phyloP scores from a whole-genome alignment of 805 yeast genomes.

The Barnettozyma wickerhamii region DNA sequence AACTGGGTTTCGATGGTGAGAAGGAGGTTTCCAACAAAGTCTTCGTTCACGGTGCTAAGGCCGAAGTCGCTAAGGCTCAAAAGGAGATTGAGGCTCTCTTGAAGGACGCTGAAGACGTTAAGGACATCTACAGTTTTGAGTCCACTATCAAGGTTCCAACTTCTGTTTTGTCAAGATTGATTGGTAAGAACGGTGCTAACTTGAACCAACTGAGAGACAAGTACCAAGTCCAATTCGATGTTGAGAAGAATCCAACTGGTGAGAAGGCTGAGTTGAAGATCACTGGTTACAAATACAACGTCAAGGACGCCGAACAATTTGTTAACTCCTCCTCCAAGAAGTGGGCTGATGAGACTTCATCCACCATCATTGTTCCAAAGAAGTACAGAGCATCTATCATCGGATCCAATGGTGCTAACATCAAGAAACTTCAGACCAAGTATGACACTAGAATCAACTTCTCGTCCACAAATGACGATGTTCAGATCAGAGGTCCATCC shows the following conservation, averaged over 20 bases:
- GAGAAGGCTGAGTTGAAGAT: conserved; percentile 50
- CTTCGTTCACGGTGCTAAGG: conserved; percentile 63
- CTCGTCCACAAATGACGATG: conserved; percentile 59
- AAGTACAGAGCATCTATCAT: conserved; percentile 78
- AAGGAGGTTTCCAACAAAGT: conserved; percentile 49
- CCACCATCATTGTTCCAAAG: conserved; percentile 63
- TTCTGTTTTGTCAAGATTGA: conserved; percentile 66
- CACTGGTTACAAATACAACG: conserved; percentile 76
- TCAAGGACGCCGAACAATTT: conserved; percentile 61
- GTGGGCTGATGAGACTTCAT: conserved; percentile 78
- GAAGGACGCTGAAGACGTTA: conserved; percentile 50
- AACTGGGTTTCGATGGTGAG: conserved; percentile 36
- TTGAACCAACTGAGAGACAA: conserved; percentile 65
- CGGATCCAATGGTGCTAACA: conserved; percentile 79
- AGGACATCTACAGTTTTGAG: conserved; percentile 38
- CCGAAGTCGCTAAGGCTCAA: conserved; percentile 52
- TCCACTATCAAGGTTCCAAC: conserved; percentile 59
- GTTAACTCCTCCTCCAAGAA: conserved; percentile 58
- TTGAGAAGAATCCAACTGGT: conserved; percentile 48
- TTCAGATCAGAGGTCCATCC: conserved; percentile 81
- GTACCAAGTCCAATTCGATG: conserved; percentile 72
- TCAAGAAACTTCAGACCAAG: conserved; percentile 80
- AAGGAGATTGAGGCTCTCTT: conserved; percentile 50
- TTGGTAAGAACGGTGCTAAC: conserved; percentile 85
- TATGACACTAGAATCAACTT: conserved; percentile 79